Evolutionary conservation across 441 rosid species (phyloP), one percentile per base, ranked within the genome.

Genomic region (Raphanus hybrid): DNA sequence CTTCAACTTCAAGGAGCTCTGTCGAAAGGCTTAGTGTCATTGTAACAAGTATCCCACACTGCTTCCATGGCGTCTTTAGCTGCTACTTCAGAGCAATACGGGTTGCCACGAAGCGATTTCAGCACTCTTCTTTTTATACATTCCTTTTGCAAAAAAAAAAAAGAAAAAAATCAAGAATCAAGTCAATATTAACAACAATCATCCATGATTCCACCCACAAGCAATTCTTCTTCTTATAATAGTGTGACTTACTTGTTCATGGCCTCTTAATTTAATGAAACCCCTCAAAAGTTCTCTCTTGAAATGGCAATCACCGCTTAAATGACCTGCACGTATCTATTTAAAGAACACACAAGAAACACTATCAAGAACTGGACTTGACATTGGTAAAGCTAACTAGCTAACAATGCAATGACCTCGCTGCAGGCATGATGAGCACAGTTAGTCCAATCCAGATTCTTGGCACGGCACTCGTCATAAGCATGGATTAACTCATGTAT

Each of bases 381-480:
- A 29, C n/a, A 60, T 32, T 23, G 8, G 8, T 0, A 58, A 75
- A 70, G 74, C 57, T 64, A 34, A 3, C 6, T n/a, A 68, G 58
- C 27, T 6, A 65, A 37, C 52, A 75, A 2, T 26, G 59, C 61
- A 71, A 67, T 43, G 77, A 93, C 99, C 99, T 93, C 97, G 43
- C 92, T 89, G 65, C 98, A 95, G 69, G 98, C 97, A 88, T 95
- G 98, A 75, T 96, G 99, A 73, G 97, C 96, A 81, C 99, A 96
- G 75, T 92, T 86, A 57, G 83, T 16, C 97, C 98, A 96, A 74
- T 93, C 91, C 84, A 96, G 76, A 75, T 96, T 95, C 75, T 85
- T 85, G 62, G 95, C 95, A 6, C 93, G 92, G n/a, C 98, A 93
- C 7, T 93, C 91, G 70, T 93, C 98, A 71, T 87, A 93, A 26